Evolutionary conservation across 106 monocot species (phyloP), one percentile per base, ranked within the genome.

Genomic region (Iris macrosiphon): DNA sequence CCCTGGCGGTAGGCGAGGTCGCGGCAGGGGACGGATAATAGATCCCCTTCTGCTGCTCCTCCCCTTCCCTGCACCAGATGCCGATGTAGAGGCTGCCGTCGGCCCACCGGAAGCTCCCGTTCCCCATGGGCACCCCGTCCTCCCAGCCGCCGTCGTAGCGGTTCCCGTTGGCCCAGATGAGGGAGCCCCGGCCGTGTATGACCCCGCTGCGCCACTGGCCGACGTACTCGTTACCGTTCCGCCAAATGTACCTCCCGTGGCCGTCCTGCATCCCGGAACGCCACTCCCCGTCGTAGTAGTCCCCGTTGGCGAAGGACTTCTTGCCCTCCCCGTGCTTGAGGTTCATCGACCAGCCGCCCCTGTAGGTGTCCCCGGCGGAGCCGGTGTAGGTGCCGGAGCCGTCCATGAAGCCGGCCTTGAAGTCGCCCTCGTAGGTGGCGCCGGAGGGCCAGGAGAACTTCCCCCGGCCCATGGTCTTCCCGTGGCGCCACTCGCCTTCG

Each of bases 401-500:
- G 34, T 93, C 84, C 84, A 93, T 80, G 75, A 75, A 93, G 4
- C 93, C 93, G 22, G 76, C 47, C 55, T 81, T 88, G 87, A 93
- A 93, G 29, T 78, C 88, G 4, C 93, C 93, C 48, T 93, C 93
- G 53, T 93, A 93, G 45, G 84, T 78, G 17, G 93, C 88, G 13
- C 93, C 93, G 28, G 80, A 88, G 13, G 93, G 88, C 93, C 93
- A 93, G 3, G 89, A 85, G 69, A 95, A 95, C 72, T 82, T 95
- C 21, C 95, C 95, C 7, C 56, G 55, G 16, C 95, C 94, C 23
- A 51, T 79, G 24, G 82, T 85, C 56, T 69, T 78, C 6, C 89
- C 85, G 32, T 58, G 34, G 6, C 45, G 64, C 95, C 95, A 95
- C 31, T 89, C 79, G 12, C 95, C 95, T 46, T 95, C 95, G 70